Conservation (phyloP, 1,284 basidiomycete genomes). For the Ganoderma leucocontextum region DNA sequence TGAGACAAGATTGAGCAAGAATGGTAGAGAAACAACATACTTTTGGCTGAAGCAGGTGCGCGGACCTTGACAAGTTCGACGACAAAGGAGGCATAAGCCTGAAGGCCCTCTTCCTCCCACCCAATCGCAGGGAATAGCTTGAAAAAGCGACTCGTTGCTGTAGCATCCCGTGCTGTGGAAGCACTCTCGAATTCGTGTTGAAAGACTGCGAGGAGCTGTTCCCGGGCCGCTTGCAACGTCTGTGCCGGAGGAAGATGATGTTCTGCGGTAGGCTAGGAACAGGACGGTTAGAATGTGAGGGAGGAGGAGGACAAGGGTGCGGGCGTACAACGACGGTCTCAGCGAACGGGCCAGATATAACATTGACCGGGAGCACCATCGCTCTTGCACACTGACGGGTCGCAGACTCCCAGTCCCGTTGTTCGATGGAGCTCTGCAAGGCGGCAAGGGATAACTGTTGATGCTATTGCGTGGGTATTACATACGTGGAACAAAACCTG, state of each 20-base stretch:
- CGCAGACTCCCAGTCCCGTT: constrained; percentile 95
- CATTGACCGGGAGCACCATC: constrained; percentile 81
- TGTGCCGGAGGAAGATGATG: constrained; percentile 87
- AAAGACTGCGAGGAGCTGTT: constrained; percentile 83
- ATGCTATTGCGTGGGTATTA: constrained; percentile 11
- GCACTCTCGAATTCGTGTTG: constrained; percentile 81
- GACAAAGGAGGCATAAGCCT: constrained; percentile 93
- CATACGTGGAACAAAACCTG: constrained; percentile 8
- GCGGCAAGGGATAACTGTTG: constrained; percentile 80
- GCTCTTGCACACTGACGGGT: constrained; percentile 90
- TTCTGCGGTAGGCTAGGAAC: constrained; percentile 84
- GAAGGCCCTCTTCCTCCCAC: constrained; percentile 91
- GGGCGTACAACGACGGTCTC: constrained; percentile 84
- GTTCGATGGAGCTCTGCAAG: constrained; percentile 81
- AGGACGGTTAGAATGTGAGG: constrained; percentile 9
- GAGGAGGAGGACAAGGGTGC: not conserved
- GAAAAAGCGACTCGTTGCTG: constrained; percentile 93
- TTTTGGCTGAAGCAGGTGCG: constrained; percentile 81
- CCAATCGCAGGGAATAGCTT: constrained; percentile 96
- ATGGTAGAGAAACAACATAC: constrained; percentile 50
- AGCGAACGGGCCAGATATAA: constrained; percentile 88
- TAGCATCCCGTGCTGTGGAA: constrained; percentile 82
- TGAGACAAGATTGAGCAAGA: constrained; percentile 4
- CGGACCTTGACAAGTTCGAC: constrained; percentile 87
- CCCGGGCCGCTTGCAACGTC: constrained; percentile 80